Base-by-base conservation (phyloP, 257 asterid species). In the Mentha longifolia region DNA sequence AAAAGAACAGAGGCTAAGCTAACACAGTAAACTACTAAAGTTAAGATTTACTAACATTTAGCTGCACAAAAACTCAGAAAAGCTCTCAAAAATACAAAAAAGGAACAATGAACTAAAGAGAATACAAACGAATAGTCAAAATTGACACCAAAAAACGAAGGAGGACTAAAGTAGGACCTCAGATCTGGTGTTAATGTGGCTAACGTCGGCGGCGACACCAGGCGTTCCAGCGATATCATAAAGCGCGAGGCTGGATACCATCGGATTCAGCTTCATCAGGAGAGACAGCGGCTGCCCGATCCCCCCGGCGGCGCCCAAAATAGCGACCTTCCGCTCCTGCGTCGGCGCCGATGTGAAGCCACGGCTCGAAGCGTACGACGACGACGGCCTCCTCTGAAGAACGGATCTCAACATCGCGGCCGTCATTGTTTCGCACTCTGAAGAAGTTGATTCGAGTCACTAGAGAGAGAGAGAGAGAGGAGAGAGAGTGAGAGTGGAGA, bases 231-330 rank as follows among this genome's bases (percentile, higher is more conserved):
- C 95, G 19, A 93, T 84, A 87, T 89, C 98, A 70, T 93, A 93
- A 63, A 93, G 97, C 9, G 93, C 61, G 58, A 91, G 96, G 3
- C 46, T 76, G 1, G 97, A 86, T 9, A 93, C 97, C 6, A 91
- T 85, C 46, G 97, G 97, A 64, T 88, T 93, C 42, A 93, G 76
- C 86, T 91, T 93, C 98, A 91, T 91, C 11, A 93, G 85, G 50
- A 93, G 89, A 31, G 97, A 77, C 0, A 93, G 70, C 7, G 98
- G 96, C 83, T 94, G 97, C 0, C 98, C 98, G 76, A 91, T 94
- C 47, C 97, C 97, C 0, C 97, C 97, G 37, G 96, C 96, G 41
- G 97, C 98, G 6, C 98, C 98, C 71, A 93, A 77, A 50, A 93
- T 63, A 49, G 92, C 85, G 0, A 91, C 96, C 74, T 92, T 92